Percentiles rank a stretch among this genome's conserved stretches.
Evolutionary conservation across 2,329 filamentous ascomycete species (phyloP).

Genomic region (Beauveria varroae): DNA sequence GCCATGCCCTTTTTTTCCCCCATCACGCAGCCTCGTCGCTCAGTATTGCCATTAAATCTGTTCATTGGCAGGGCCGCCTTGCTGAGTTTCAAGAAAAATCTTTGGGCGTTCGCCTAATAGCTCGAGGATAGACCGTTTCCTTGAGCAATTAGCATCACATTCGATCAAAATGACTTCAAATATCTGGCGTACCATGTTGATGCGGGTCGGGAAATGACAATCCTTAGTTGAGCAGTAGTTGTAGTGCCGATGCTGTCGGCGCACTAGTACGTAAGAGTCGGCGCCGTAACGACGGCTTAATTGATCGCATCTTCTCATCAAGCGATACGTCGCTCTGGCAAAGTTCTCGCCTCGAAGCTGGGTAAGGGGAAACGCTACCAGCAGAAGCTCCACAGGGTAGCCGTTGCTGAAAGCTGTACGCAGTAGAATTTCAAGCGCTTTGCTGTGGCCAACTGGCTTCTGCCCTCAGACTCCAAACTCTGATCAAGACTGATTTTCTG

Average conservation of each 20-base stretch:
- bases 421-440: too few species aligned
- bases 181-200: background rate
- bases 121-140: background rate
- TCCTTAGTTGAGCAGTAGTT: background rate
- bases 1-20: background rate
- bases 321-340: too few species aligned
- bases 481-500: background rate
- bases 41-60: background rate
- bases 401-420: too few species aligned
- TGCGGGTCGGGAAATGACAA: background rate
- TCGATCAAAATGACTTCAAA: background rate
- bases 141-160: background rate
- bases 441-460: background rate
- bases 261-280: too few species aligned
- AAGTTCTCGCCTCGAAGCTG: too few species aligned
- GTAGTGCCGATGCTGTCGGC: background rate
- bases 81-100: background rate
- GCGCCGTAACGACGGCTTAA: too few species aligned
- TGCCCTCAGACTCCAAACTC: background rate
- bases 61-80: background rate
- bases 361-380: too few species aligned
- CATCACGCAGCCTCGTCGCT: too few species aligned
- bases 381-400: too few species aligned
- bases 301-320: too few species aligned
- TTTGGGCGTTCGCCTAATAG: background rate